Conservation (phyloP, 257 asterid genomes). For the Ehretia macrophylla region DNA sequence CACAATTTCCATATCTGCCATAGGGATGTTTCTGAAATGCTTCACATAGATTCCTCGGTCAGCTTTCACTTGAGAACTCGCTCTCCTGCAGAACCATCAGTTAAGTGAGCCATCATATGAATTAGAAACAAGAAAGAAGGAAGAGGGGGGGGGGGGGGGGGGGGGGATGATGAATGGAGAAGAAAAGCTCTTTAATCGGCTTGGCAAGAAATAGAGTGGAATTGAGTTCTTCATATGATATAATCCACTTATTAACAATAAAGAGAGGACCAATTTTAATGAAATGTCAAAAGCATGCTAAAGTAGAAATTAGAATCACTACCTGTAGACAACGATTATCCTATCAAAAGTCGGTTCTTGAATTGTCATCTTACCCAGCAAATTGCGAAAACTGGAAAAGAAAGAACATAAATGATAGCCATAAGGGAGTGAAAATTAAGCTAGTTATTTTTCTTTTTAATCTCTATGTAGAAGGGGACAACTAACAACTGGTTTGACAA, state of each 20-base stretch:
- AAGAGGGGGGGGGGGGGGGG: too few relatives aligned
- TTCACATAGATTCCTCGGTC: conserved; percentile 91
- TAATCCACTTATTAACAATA: not conserved
- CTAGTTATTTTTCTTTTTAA: not conserved
- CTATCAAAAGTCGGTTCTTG: conserved; percentile 99
- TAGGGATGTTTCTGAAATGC: conserved; percentile 93
- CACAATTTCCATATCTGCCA: conserved; percentile 99
- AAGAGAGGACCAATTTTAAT: too few relatives aligned
- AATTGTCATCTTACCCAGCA: conserved; percentile 63
- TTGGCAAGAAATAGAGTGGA: not conserved
- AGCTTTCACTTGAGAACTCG: conserved; percentile 40
- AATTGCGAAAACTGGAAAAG: conserved; percentile 61
- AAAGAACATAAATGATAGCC: conserved; percentile 1
- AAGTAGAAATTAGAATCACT: conserved; percentile 22
- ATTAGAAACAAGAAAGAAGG: too few relatives aligned
- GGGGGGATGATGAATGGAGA: too few relatives aligned
- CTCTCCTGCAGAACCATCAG: conserved; percentile 57
- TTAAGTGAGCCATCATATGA: not conserved
- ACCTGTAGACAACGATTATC: conserved; percentile 98
- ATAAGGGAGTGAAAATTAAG: not conserved
- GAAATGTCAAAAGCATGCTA: not conserved
- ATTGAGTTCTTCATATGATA: not conserved
- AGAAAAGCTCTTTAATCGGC: not conserved
- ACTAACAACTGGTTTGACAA: too few relatives aligned
- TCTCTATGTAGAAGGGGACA: not conserved